Base-by-base conservation (phyloP, 768 basidiomycete genomes). In the Amanita subjunquillea region DNA sequence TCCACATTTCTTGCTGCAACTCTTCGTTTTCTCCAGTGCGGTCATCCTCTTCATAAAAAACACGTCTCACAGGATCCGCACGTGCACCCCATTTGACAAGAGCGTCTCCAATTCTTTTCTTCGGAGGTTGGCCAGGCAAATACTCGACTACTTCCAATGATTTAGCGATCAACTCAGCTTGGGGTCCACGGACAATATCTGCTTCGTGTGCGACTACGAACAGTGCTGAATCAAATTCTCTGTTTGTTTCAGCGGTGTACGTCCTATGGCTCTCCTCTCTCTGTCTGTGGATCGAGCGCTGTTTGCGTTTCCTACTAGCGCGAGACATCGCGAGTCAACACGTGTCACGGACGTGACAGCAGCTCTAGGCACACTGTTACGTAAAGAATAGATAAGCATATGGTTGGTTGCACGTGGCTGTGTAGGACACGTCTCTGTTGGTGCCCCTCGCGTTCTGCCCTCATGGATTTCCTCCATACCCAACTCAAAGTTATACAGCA, bases 181-280 rank as follows among this genome's bases (percentile, higher is more conserved):
- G 64, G 0, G 77, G 68, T 2, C 83, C 80, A 15, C 76, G 76
- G 3, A 83, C 63, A 20, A 93, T 66, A 46, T 86, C 82, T 4
- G 87, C 86, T 65, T 93, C 91, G 62, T 90, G 76, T 0, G 87
- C 91, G 57, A 83, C 80, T 32, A 91, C 68, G 55, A 71, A 77
- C 3, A 82, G 67, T 27, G 59, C 36, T 27, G 51, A 22, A 29
- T 53, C 44, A n/a, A 27, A 20, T 23, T 27, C 51, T 43, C 15
- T 25, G 8, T 29, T 30, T n/a, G n/a, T 20, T 30, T 12, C 44
- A 15, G 13, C 7, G n/a, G n/a, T 32, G 30, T 46, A 22, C 3
- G 25, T 32, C n/a, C n/a, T 30, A 34, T 32, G 32, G 22, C 9
- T 36, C n/a, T 30, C 32, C n/a, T 25, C 41, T 9, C 29, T n/a